A percentile compares a stretch with the other conserved stretches of the same genome.
These are phyloP conservation scores for Leptographium galeiforme DNA, from an alignment of 2,329 filamentous ascomycete genomes.

Conservation along the genomic window DNA sequence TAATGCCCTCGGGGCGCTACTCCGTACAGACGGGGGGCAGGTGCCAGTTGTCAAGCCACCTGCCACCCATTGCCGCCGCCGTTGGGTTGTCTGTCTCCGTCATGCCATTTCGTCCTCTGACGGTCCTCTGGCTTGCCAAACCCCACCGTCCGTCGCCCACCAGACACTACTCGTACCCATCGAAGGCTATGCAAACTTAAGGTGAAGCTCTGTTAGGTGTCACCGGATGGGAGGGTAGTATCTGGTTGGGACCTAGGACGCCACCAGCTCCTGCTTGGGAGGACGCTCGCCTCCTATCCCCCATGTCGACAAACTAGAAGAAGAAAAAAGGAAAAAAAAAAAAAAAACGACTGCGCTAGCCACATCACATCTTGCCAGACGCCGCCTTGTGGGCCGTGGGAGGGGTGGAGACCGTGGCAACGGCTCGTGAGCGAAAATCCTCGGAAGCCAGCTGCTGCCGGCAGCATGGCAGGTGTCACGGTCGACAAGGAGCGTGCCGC, in stretches of 20 bases:
- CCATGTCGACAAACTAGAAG: neutral
- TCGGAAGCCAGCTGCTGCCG: neutral
- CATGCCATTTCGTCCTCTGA: neutral
- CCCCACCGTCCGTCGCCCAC: neutral
- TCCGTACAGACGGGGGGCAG: neutral
- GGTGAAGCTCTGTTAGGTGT: constrained; percentile 2
- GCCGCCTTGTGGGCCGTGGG: neutral
- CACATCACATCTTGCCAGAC: constrained; percentile 2
- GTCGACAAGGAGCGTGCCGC: neutral
- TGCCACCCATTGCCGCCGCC: neutral
- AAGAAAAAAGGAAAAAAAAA: neutral
- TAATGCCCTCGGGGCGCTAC: neutral
- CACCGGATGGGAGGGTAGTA: neutral
- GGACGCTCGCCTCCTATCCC: neutral
- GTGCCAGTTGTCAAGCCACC: constrained; percentile 2
- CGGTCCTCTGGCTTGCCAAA: neutral
- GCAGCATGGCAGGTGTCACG: neutral
- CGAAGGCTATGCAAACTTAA: neutral
- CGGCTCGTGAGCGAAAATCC: neutral
- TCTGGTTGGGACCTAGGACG: neutral
- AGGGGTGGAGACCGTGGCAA: neutral
- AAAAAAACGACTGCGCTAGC: neutral
- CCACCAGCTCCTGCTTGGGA: neutral
- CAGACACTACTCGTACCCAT: neutral
- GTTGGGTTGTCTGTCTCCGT: constrained; percentile 1